Evolutionary conservation across 1,284 basidiomycete genomes (phyloP).

Genomic region (Austroboletus rostrupii): DNA sequence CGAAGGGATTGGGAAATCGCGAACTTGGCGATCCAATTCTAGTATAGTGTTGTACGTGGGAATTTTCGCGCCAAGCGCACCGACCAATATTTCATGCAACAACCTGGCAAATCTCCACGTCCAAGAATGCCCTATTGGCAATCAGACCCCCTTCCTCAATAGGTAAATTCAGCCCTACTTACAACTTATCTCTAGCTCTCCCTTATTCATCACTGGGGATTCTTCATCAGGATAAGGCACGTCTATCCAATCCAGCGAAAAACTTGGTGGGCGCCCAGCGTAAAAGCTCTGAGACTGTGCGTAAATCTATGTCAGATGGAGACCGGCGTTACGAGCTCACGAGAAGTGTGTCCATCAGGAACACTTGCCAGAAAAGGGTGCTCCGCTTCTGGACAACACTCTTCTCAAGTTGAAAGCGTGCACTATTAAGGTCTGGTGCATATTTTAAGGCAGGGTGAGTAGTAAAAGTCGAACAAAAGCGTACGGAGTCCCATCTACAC

Average conservation of each 20-base stretch:
- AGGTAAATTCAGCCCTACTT: slow-evolving; percentile 19
- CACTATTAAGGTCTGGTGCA: slow-evolving; percentile 49
- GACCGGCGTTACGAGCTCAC: slow-evolving; percentile 33
- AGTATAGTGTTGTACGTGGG: slow-evolving; percentile 47
- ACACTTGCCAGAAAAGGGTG: slow-evolving; percentile 64
- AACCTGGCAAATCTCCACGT: slow-evolving; percentile 50
- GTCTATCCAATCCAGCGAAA: slow-evolving; percentile 52
- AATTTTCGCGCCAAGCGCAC: slow-evolving; percentile 50
- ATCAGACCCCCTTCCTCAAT: not conserved
- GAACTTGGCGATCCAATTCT: slow-evolving; percentile 46
- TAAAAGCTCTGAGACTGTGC: slow-evolving; percentile 51
- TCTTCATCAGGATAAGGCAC: slow-evolving; percentile 49
- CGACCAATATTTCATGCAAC: slow-evolving; percentile 48
- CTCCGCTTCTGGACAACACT: slow-evolving; percentile 44
- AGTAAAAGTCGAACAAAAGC: slow-evolving; percentile 19
- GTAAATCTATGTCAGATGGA: not conserved
- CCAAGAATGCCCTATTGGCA: slow-evolving; percentile 50
- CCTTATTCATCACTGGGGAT: slow-evolving; percentile 36
- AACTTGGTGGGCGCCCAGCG: slow-evolving; percentile 57
- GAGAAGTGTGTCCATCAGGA: slow-evolving; percentile 52
- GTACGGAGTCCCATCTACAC: slow-evolving; percentile 62
- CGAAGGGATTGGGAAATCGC: slow-evolving; percentile 51
- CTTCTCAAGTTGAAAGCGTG: slow-evolving; percentile 52
- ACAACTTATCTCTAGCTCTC: slow-evolving; percentile 48
- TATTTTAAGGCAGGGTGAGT: not conserved